These are phyloP conservation scores for Ustilago lituana DNA, from an alignment of 1,284 basidiomycete species.

Conservation along the genomic window DNA sequence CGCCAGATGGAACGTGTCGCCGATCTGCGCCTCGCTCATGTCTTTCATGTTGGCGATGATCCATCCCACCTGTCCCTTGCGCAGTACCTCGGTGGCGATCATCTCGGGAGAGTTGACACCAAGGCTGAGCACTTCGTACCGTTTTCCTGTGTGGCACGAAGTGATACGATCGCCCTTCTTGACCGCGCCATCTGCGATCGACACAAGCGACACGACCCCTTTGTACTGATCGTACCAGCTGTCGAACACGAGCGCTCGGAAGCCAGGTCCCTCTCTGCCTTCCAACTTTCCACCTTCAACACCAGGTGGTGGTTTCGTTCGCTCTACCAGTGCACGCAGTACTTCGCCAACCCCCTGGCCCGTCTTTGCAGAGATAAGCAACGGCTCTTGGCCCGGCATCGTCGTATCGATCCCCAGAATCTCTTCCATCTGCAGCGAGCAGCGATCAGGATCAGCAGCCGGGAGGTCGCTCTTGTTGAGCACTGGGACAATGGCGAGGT, in stretches of 20 bases:
- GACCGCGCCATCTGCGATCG: slow-evolving; percentile 74
- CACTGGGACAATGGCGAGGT: slow-evolving; percentile 87
- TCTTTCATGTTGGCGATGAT: slow-evolving; percentile 92
- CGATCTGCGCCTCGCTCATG: slow-evolving; percentile 91
- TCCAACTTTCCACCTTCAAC: slow-evolving; percentile 44
- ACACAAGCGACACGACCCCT: slow-evolving; percentile 92
- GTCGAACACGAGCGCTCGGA: slow-evolving; percentile 89
- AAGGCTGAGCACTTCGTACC: slow-evolving; percentile 89
- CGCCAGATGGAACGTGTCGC: slow-evolving; percentile 87
- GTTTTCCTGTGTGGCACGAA: slow-evolving; percentile 85
- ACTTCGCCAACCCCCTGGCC: slow-evolving; percentile 82
- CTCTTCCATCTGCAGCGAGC: slow-evolving; percentile 50
- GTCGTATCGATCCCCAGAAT: slow-evolving; percentile 73
- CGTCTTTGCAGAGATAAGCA: slow-evolving; percentile 81
- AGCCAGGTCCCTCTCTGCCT: slow-evolving; percentile 47
- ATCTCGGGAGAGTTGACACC: slow-evolving; percentile 84
- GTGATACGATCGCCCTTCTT: slow-evolving; percentile 75
- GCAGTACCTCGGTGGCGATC: slow-evolving; percentile 70
- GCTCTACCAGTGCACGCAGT: slow-evolving; percentile 81
- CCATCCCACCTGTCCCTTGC: slow-evolving; percentile 86
- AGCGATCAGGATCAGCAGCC: slow-evolving; percentile 48
- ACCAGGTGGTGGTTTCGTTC: slow-evolving; percentile 67
- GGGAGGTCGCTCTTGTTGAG: slow-evolving; percentile 81
- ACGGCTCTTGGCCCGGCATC: slow-evolving; percentile 44
- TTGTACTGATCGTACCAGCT: slow-evolving; percentile 92